phyloP scores from a whole-genome alignment of 768 basidiomycete genomes.

The Mycena indigotica region DNA sequence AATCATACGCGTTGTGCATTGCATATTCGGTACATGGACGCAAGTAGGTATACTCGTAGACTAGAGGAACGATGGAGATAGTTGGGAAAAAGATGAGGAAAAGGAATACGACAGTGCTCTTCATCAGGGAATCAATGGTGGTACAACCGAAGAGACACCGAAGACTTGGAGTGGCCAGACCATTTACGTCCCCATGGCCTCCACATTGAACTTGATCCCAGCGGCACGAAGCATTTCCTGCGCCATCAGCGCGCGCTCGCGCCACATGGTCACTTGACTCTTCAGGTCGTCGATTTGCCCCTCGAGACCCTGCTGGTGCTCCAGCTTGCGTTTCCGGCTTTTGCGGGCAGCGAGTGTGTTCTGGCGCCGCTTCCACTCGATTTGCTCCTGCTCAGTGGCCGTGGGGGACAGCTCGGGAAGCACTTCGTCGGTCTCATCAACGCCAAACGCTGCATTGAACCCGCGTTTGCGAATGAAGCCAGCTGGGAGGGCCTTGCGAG shows the following conservation, averaged over 20 bases:
- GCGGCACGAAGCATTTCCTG: constrained; percentile 47
- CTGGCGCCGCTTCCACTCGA: constrained; percentile 65
- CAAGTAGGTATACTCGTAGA: too few species aligned
- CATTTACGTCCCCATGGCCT: not conserved
- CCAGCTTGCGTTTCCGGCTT: constrained; percentile 64
- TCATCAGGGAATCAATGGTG: too few species aligned
- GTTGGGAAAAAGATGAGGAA: not conserved
- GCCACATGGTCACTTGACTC: constrained; percentile 54
- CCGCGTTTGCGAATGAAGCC: constrained; percentile 51
- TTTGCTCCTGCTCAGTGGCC: constrained; percentile 49
- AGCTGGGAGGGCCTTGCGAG: constrained; percentile 59
- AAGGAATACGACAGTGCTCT: not conserved
- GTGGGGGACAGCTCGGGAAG: constrained; percentile 8
- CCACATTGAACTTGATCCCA: constrained; percentile 26
- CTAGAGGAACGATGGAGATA: too few species aligned
- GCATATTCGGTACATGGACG: too few species aligned
- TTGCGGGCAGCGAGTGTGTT: constrained; percentile 72
- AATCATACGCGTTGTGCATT: too few species aligned
- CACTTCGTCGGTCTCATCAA: constrained; percentile 38
- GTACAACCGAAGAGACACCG: not conserved
- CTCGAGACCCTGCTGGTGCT: constrained; percentile 60
- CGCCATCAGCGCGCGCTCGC: constrained; percentile 36
- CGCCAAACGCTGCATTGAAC: constrained; percentile 32
- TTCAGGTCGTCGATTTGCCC: constrained; percentile 39
- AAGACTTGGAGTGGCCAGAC: not conserved